phyloP scores from a whole-genome alignment of 2,329 filamentous ascomycete species.

The Tympanopsis confertula region DNA sequence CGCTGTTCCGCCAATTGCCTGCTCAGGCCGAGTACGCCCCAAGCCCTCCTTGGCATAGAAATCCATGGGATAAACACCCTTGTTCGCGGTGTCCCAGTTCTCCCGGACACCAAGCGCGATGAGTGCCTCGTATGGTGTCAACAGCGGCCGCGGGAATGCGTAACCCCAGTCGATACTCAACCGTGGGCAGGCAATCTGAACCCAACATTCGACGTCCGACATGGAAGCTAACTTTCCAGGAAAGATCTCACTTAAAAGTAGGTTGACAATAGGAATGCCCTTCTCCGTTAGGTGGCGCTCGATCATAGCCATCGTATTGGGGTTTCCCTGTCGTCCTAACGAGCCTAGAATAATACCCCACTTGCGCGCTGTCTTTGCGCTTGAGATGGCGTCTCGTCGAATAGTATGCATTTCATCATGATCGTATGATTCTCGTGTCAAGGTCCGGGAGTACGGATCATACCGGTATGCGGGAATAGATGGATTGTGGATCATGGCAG shows the following conservation, averaged over 20 bases:
- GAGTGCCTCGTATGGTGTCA: constrained; percentile 92
- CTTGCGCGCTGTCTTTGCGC: constrained; percentile 67
- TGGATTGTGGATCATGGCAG: constrained; percentile 98
- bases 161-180: constrained; percentile 99
- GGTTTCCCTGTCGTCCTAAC: constrained; percentile 87
- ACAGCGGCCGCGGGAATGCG: constrained; percentile 74
- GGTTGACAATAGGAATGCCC: constrained; percentile 71
- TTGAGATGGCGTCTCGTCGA: constrained; percentile 63
- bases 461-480: constrained; percentile 84
- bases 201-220: constrained; percentile 91
- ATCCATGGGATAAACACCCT: constrained; percentile 86
- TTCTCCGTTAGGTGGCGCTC: constrained; percentile 62
- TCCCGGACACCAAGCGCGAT: constrained; percentile 73
- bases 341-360: constrained; percentile 94
- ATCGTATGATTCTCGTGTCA: constrained; percentile 84
- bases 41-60: constrained; percentile 90
- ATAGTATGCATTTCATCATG: constrained; percentile 83
- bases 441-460: constrained; percentile 84
- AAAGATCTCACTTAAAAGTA: constrained; percentile 89
- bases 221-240: constrained; percentile 90
- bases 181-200: constrained; percentile 93
- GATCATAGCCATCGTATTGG: constrained; percentile 78
- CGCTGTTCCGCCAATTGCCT: not conserved
- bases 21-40: constrained; percentile 47
- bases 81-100: constrained; percentile 46